Conservation (phyloP, 345 rosid genomes). For the Hypericum perforatum region DNA sequence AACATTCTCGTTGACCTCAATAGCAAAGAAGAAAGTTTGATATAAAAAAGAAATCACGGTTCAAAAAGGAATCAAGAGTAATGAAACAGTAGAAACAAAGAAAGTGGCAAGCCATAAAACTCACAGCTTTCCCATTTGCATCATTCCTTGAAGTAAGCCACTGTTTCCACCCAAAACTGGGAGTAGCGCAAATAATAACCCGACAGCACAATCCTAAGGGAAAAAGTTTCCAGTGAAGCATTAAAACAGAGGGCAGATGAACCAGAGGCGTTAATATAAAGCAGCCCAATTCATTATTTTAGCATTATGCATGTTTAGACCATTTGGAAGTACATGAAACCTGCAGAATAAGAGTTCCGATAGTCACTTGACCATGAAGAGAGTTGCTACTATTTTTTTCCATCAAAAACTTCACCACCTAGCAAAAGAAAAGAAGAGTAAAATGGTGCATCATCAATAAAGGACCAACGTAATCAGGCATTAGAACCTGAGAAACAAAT, state of each 20-base stretch:
- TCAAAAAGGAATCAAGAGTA: neutral
- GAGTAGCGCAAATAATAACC: conserved; percentile 85
- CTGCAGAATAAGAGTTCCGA: conserved; percentile 97
- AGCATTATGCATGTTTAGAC: too few relatives aligned
- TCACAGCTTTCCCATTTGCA: conserved; percentile 92
- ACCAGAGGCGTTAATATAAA: too few relatives aligned
- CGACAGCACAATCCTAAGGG: conserved; percentile 86
- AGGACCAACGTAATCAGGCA: conserved; percentile 6
- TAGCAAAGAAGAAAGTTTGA: neutral
- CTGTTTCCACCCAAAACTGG: conserved; percentile 96
- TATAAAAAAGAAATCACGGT: neutral
- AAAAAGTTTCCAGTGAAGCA: conserved; percentile 9
- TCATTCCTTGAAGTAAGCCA: conserved; percentile 71
- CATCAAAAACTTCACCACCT: conserved; percentile 92
- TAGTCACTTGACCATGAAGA: conserved; percentile 97
- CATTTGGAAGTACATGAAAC: conserved; percentile 21
- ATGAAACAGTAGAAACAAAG: neutral
- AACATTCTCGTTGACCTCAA: too few relatives aligned
- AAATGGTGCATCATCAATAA: neutral
- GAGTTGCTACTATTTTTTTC: conserved; percentile 64
- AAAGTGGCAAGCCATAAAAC: conserved; percentile 15
- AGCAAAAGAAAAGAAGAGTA: conserved; percentile 8
- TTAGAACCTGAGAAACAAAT: conserved; percentile 2
- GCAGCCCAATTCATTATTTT: too few relatives aligned
- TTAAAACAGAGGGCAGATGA: too few relatives aligned